Evolutionary conservation across 1,284 basidiomycete genomes (phyloP), one percentile per base, ranked within the genome.

Genomic region (Leccinum angustisporum): DNA sequence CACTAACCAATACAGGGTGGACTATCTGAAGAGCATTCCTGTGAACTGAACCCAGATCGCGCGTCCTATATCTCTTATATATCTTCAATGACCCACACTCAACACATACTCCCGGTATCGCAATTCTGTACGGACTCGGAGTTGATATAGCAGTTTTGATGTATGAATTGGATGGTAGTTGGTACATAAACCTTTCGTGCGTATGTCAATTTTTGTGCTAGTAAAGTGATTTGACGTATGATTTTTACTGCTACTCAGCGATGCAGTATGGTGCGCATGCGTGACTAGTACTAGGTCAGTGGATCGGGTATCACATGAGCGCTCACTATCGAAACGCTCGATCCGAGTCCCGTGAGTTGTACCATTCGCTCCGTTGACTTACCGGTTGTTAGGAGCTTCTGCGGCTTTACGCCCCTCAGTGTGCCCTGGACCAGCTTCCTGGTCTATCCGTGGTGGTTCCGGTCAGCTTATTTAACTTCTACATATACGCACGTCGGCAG

Each of bases 1-100:
- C 54, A 65, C 57, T 11, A 90, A 91, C 67, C 77, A 80, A 7
- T 84, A 82, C 71, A 80, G 91, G n/a, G 48, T 83, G 25, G 78
- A 81, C 16, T 94, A 94, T 71, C 68, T 92, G 58, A 73, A 79
- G 65, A 75, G 67, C 54, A 75, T 85, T 25, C 67, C 77, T 25
- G 77, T 79, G 6, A 63, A 70, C 58, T 75, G 50, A 69, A 14
- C 25, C 18, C 16, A 46, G 50, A 18, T 51, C 50, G 8, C 25
- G 25, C 27, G 18, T 46, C 21, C 43, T 46, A 4, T 46, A 21
- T 46, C 10, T 21, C 18, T 46, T 3, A n/a, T 10, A n/a, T 1
- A n/a, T 10, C 5, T 46, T 46, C 18, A 46, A 21, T 21, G 43
- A 46, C 43, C 43, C 40, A n/a, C 25, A 25, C 25, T 25, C 25